phyloP scores from a whole-genome alignment of 2,329 filamentous ascomycete species.

The Colletotrichum falcatum region DNA sequence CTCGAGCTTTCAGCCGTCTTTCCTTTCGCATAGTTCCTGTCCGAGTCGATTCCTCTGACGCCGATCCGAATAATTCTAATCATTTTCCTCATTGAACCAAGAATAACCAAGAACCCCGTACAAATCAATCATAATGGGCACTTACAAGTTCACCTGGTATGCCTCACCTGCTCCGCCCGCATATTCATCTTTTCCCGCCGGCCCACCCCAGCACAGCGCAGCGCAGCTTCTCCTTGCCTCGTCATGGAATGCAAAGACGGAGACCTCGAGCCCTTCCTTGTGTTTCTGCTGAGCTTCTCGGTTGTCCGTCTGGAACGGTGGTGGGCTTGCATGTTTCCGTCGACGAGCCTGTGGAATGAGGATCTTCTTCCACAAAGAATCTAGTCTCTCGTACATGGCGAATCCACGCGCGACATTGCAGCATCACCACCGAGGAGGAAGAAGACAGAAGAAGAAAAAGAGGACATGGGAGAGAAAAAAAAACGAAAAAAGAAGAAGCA shows the following conservation, averaged over 20 bases:
- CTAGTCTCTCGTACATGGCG: background rate
- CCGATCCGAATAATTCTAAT: slow-evolving; percentile 31
- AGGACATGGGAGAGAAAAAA: background rate
- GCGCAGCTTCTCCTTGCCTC: slow-evolving; percentile 2
- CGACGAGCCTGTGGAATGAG: slow-evolving; percentile 21
- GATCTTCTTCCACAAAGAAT: slow-evolving; percentile 21
- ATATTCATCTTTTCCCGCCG: slow-evolving; percentile 4
- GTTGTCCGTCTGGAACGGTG: slow-evolving; percentile 1
- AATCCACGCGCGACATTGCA: slow-evolving; percentile 23
- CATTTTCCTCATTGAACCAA: background rate
- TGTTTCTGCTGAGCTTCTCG: slow-evolving; percentile 1
- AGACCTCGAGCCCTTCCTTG: slow-evolving; percentile 11
- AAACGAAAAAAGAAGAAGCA: too few species aligned
- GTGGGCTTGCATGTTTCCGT: slow-evolving; percentile 28
- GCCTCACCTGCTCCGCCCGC: slow-evolving; percentile 19
- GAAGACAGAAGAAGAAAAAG: too few species aligned
- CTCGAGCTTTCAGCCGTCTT: background rate
- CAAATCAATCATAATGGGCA: slow-evolving; percentile 34
- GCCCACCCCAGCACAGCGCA: background rate
- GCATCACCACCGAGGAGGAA: slow-evolving; percentile 3
- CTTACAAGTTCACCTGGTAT: slow-evolving; percentile 43
- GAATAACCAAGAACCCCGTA: background rate
- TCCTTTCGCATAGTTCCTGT: slow-evolving; percentile 10
- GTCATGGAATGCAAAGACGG: slow-evolving; percentile 24
- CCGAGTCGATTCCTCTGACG: slow-evolving; percentile 16